Evolutionary conservation across 2,329 filamentous ascomycete genomes (phyloP), one percentile per base, ranked within the genome.

Genomic region (Emmonsia crescens): DNA sequence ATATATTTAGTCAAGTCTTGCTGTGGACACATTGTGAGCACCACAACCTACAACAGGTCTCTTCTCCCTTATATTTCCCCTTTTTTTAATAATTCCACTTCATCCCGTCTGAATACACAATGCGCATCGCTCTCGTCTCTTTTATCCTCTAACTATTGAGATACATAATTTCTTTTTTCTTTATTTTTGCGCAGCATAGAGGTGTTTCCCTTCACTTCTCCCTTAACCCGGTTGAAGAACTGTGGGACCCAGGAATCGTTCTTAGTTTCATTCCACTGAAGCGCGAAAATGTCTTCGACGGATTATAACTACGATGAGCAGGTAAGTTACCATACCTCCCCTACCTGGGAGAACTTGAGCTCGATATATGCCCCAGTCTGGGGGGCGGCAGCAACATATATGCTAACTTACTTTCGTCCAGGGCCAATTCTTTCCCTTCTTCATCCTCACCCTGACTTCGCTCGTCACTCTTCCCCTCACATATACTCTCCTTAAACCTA

Each of bases 221-320:
- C 21, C 10, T 27, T 2, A 24, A 10, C 46, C 46, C 46, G 46
- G 46, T 48, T 55, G 51, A 55, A 36, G 51, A 38, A 33, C 51
- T 36, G 57, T 49, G 29, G 46, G 46, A 48, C 10, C 46, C 4
- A 48, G 33, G 33, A 36, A 10, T 27, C 27, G n/a, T 2, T 4
- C 21, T 27, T 27, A 48, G 46, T 27, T 55, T 55, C 33, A n/a
- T 31, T 38, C n/a, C 38, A 3, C n/a, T 55, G 33, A 38, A 44
- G 16, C 38, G 36, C 52, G 58, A 64, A 60, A 29, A 86, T 80
- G 75, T 94, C 94, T 86, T 92, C 88, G 74, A 90, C 89, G 72
- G 93, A 97, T 77, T 99, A 99, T 82, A 95, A 89, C 71, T 99
- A 99, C 80, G 94, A 99, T 83, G 89, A 96, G 74, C 86, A 94